These are phyloP conservation scores for Lachnellula occidentalis DNA, from an alignment of 2,329 filamentous ascomycete species.

Conservation along the genomic window DNA sequence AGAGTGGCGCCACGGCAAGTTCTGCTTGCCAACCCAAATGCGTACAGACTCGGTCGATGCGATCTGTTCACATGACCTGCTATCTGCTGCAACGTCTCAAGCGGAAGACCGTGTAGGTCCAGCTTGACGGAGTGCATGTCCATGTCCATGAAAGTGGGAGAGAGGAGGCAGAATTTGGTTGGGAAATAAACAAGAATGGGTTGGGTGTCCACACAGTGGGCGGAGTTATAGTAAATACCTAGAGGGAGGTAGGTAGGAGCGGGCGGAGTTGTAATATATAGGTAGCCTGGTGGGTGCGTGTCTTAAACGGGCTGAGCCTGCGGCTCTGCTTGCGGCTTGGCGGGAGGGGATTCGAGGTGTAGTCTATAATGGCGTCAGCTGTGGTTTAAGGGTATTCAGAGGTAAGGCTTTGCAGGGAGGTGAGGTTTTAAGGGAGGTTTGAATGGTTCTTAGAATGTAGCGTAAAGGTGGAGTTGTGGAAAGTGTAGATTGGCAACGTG, in stretches of 20 bases:
- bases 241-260: too few relatives aligned
- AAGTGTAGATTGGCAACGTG: too few relatives aligned
- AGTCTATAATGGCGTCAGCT: too few relatives aligned
- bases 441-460: too few relatives aligned
- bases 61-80: slow-evolving; percentile 2
- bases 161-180: background rate
- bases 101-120: background rate
- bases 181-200: background rate
- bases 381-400: too few relatives aligned
- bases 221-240: background rate
- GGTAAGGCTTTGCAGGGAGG: too few relatives aligned
- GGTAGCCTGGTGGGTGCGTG: background rate
- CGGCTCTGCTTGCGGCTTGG: too few relatives aligned
- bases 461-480: too few relatives aligned
- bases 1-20: slow-evolving; percentile 6
- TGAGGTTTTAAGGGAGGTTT: too few relatives aligned
- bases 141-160: background rate
- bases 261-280: background rate
- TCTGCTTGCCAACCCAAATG: slow-evolving; percentile 9
- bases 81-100: slow-evolving; percentile 7
- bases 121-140: background rate
- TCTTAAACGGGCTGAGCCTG: too few relatives aligned
- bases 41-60: slow-evolving; percentile 7
- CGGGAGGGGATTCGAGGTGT: too few relatives aligned
- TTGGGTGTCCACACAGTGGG: background rate